phyloP scores from a whole-genome alignment of 208 protist species.

The Crithidia sp. region DNA sequence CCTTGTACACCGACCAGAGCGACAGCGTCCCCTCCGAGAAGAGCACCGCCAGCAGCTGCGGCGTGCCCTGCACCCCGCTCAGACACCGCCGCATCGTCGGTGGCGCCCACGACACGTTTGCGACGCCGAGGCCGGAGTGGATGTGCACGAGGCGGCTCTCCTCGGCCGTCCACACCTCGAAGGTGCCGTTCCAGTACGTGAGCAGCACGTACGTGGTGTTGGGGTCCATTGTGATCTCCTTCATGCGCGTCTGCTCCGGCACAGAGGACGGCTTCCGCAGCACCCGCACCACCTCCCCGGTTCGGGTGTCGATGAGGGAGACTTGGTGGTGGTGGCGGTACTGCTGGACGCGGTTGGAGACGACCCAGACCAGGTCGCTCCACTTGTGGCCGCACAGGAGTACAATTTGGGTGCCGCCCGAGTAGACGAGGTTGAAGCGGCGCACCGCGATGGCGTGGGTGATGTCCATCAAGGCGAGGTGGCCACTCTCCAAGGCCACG shows the following conservation, averaged over 20 bases:
- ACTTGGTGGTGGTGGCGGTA: conserved; percentile 77
- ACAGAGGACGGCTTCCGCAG: conserved; percentile 71
- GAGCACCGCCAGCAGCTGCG: conserved; percentile 74
- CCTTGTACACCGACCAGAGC: conserved; percentile 82
- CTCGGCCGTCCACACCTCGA: conserved; percentile 84
- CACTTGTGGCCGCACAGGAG: conserved; percentile 62
- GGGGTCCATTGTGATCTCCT: conserved; percentile 63
- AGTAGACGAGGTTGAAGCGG: conserved; percentile 77
- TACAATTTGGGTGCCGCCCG: conserved; percentile 75
- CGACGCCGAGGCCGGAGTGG: conserved; percentile 73
- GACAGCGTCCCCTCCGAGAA: conserved; percentile 77
- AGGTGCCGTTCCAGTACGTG: conserved; percentile 74
- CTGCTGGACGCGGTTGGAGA: conserved; percentile 60
- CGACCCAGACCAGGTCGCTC: conserved; percentile 79
- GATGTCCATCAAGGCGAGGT: conserved; percentile 72
- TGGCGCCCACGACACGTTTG: conserved; percentile 81
- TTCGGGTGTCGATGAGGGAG: conserved; percentile 75
- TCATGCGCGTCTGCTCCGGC: conserved; percentile 66
- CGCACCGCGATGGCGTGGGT: conserved; percentile 54
- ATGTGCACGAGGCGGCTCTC: conserved; percentile 70
- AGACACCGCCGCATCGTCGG: conserved; percentile 53
- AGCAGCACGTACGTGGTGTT: conserved; percentile 67
- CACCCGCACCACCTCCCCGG: conserved; percentile 68
- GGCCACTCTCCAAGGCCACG: conserved; percentile 71
- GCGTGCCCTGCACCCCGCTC: conserved; percentile 60